Evolutionary conservation across 371 early-diverging fungal genomes (phyloP).

Genomic region (Mortierella sp.): DNA sequence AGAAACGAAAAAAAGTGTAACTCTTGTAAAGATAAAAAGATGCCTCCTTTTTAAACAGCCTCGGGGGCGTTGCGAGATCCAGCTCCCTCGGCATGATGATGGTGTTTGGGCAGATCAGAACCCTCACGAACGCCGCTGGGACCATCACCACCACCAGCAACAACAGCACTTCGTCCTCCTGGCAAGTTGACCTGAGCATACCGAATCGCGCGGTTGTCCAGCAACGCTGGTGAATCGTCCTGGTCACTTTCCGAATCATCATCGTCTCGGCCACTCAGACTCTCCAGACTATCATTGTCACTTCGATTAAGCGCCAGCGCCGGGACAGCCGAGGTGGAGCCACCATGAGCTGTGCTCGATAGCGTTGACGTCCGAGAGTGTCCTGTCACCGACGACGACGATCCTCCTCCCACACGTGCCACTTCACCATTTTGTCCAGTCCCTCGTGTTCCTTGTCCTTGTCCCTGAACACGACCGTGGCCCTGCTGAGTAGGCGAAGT

Average conservation of each 20-base stretch:
- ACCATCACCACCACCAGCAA: not conserved
- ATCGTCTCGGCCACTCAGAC: slow-evolving; percentile 8
- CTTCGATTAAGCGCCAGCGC: not conserved
- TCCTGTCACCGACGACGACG: not conserved
- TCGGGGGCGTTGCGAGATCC: slow-evolving; percentile 24
- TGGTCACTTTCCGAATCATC: slow-evolving; percentile 33
- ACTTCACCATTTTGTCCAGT: not conserved
- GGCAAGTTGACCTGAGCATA: slow-evolving; percentile 26
- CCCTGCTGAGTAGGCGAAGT: not conserved
- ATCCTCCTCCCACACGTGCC: not conserved
- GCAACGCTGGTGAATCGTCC: slow-evolving; percentile 32
- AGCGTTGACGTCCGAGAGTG: slow-evolving; percentile 2
- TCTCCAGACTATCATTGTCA: slow-evolving; percentile 8
- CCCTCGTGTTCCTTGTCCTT: not conserved
- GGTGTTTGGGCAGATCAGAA: slow-evolving; percentile 27
- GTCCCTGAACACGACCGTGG: not conserved
- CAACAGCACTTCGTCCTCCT: not conserved
- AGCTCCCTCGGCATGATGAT: slow-evolving; percentile 17
- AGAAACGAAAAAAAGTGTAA: not conserved
- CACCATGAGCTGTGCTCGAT: not conserved
- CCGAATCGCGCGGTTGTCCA: slow-evolving; percentile 45
- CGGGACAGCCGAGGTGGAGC: not conserved
- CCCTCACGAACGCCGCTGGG: not conserved
- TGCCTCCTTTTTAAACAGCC: not conserved
- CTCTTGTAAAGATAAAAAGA: not conserved